Conservation (phyloP, 805 yeast species). For the Alloascoidea hylecoeti region DNA sequence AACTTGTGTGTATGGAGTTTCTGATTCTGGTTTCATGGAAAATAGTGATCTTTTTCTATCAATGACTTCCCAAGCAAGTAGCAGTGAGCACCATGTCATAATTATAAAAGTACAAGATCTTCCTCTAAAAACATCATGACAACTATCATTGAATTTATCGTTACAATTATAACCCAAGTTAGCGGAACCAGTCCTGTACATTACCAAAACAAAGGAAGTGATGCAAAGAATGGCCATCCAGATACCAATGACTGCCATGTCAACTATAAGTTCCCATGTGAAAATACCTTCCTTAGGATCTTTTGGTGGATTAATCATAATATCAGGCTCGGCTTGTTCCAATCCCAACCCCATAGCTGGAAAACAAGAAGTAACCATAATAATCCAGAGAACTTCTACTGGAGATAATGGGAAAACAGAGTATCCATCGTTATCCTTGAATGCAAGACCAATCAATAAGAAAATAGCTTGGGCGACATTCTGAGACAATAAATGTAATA, state of each 20-base stretch:
- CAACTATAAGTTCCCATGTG: conserved; percentile 51
- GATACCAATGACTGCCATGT: conserved; percentile 61
- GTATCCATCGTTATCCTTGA: conserved; percentile 41
- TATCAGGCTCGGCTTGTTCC: conserved; percentile 48
- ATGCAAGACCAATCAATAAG: conserved; percentile 60
- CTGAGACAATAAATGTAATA: conserved; percentile 56
- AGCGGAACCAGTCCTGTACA: conserved; percentile 57
- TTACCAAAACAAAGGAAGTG: conserved; percentile 45
- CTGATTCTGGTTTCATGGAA: conserved; percentile 52
- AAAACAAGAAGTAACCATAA: conserved; percentile 67
- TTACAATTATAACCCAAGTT: conserved; percentile 56
- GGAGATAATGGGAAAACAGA: conserved; percentile 80
- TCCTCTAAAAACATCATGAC: conserved; percentile 56
- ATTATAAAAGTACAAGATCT: conserved; percentile 68
- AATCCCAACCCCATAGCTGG: conserved; percentile 77
- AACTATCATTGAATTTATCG: conserved; percentile 25
- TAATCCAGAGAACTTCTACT: conserved; percentile 68
- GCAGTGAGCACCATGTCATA: conserved; percentile 77
- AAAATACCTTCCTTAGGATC: conserved; percentile 40
- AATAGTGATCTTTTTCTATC: conserved; percentile 60
- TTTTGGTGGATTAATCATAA: conserved; percentile 53
- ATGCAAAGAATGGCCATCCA: conserved; percentile 62
- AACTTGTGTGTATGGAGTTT: conserved; percentile 44
- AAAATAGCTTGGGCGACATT: conserved; percentile 61
- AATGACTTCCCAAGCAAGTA: conserved; percentile 77